Evolutionary conservation across 192 early-diverging fungal species (phyloP).

Genomic region (Powellomyces hirtus): DNA sequence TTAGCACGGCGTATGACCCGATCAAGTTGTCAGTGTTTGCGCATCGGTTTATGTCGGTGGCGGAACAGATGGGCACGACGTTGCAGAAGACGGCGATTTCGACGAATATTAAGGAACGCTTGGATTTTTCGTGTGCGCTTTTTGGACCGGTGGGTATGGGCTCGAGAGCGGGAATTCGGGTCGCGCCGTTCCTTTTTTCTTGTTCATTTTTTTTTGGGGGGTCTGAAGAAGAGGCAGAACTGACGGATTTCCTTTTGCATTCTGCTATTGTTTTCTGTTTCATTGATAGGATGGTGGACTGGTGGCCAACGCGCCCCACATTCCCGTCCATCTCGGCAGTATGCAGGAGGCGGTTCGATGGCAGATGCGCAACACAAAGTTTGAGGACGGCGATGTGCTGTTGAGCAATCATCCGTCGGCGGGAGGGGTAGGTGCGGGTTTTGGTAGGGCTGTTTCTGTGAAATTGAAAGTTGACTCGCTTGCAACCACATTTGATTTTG

Average conservation of each 20-base stretch:
- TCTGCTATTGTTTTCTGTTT: too few relatives aligned
- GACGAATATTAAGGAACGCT: slow-evolving; percentile 97
- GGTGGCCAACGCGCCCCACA: slow-evolving; percentile 86
- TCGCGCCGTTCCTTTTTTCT: neutral
- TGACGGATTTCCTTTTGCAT: too few relatives aligned
- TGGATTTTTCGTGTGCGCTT: slow-evolving; percentile 96
- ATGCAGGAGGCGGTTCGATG: slow-evolving; percentile 91
- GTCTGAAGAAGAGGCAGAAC: too few relatives aligned
- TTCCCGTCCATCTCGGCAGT: slow-evolving; percentile 90
- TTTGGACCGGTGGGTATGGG: too few relatives aligned
- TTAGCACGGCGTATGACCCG: slow-evolving; percentile 71
- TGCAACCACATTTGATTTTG: too few relatives aligned
- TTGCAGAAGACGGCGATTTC: slow-evolving; percentile 80
- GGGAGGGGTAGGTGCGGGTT: slow-evolving; percentile 69
- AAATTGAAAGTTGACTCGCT: too few relatives aligned
- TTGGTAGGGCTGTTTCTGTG: too few relatives aligned
- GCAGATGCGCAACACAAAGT: slow-evolving; percentile 71
- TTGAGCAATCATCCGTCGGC: slow-evolving; percentile 94
- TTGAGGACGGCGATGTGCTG: slow-evolving; percentile 91
- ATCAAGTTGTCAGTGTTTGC: slow-evolving; percentile 90
- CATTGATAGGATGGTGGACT: slow-evolving; percentile 23
- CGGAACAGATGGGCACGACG: slow-evolving; percentile 35
- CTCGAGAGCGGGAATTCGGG: slow-evolving; percentile 69
- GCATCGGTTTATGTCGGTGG: slow-evolving; percentile 97
- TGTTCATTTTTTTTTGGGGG: too few relatives aligned